Base-by-base conservation (phyloP, 179 eudicot species). In the Pouteria campechiana region DNA sequence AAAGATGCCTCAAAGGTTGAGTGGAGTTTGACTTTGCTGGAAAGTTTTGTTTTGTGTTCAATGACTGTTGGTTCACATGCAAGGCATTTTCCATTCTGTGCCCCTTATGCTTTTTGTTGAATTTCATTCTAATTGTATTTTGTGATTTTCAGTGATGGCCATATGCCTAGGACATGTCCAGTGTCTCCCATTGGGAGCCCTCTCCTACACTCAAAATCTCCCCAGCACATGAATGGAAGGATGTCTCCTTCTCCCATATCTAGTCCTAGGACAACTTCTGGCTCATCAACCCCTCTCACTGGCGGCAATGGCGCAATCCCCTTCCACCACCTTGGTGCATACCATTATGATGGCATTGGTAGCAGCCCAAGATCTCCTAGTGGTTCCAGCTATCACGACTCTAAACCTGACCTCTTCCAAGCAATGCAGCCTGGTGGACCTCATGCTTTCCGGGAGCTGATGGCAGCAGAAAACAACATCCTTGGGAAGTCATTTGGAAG, bases 131-230 rank as follows among this genome's bases (percentile, higher is more conserved):
- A 5, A 4, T 24, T 23, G 25, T 16, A 32, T 23, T 48, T 55
- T 65, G 51, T 35, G 19, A n/a, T 46, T 40, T 46, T 22, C 72
- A 88, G 87, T 44, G 92, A 79, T 55, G 60, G 73, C 38, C 73
- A 64, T 43, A 71, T 68, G 36, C 76, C 79, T 13, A 68, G 83
- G 64, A 83, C 97, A 34, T 73, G 81, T 56, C 95, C 97, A 2
- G 93, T 83, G 41, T 89, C 97, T 20, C 97, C 95, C 17, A 69
- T 84, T 25, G 88, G 96, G 22, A 87, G 96, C 54, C 96, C 96
- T 15, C 69, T 83, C 35, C 36, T 75, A 33, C 65, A 80, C 48
- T 64, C 89, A 55, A 64, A 78, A 47, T 84, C 89, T 30, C 93
- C 93, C 7, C 97, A 75, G 54, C 79, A 74, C 37, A 50, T 74